Conservation (phyloP, 2,329 filamentous ascomycete genomes). For the Aspergillus sp. region DNA sequence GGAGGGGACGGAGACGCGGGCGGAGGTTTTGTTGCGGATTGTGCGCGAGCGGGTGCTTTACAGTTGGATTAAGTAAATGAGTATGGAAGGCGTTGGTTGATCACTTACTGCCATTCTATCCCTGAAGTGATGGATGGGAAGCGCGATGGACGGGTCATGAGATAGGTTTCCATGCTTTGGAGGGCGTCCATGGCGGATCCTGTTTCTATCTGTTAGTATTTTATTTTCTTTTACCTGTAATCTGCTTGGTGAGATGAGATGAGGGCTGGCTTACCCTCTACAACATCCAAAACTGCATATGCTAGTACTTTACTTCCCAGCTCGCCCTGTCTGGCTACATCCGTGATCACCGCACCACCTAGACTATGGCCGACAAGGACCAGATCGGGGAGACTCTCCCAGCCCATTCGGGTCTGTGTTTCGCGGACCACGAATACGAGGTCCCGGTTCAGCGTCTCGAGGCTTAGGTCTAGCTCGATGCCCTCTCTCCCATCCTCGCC, state of each 20-base stretch:
- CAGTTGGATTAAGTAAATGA: conserved; percentile 4
- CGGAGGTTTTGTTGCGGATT: conserved; percentile 79
- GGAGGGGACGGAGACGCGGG: conserved; percentile 81
- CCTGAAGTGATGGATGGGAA: conserved; percentile 78
- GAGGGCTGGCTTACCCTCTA: conserved; percentile 61
- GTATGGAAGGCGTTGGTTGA: background rate
- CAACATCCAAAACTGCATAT: conserved; percentile 89
- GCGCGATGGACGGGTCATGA: conserved; percentile 74
- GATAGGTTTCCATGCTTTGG: conserved; percentile 89
- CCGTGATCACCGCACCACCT: conserved; percentile 86
- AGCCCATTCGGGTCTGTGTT: conserved; percentile 68
- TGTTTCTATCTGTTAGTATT: conserved; percentile 15
- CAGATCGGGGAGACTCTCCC: conserved; percentile 71
- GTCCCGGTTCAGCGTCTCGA: conserved; percentile 73
- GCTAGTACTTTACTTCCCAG: conserved; percentile 73
- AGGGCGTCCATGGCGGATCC: conserved; percentile 92
- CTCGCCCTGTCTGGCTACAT: conserved; percentile 69
- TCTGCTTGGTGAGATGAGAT: background rate
- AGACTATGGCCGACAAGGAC: conserved; percentile 89
- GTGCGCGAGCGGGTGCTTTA: conserved; percentile 73
- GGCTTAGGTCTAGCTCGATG: conserved; percentile 65
- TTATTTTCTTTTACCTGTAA: background rate
- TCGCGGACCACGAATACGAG: conserved; percentile 68
- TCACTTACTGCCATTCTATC: conserved; percentile 79
- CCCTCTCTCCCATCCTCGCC: background rate